Conservation (phyloP, 2,329 filamentous ascomycete species). For the Elsinoe fawcettii region DNA sequence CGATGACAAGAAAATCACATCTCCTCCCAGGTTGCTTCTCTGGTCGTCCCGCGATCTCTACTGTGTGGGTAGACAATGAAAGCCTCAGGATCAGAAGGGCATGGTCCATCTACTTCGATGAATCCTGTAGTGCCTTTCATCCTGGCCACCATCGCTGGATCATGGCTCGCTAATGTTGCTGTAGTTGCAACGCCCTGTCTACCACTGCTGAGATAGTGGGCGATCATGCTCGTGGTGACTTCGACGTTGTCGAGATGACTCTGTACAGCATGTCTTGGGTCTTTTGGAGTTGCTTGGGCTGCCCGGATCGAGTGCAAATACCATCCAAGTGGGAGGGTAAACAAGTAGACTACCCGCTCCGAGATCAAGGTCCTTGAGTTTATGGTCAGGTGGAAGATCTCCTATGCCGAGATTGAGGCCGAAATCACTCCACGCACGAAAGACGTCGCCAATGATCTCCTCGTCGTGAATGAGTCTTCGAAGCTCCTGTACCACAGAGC, state of each 20-base stretch:
- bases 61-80: constrained; percentile 30
- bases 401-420: constrained; percentile 32
- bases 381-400: constrained; percentile 20
- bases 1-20: constrained; percentile 33
- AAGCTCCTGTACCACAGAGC: constrained; percentile 32
- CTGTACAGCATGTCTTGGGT: constrained; percentile 35
- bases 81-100: constrained; percentile 12
- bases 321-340: constrained; percentile 38
- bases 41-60: constrained; percentile 20
- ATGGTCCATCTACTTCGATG: constrained; percentile 32
- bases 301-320: constrained; percentile 30
- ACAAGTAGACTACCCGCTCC: constrained; percentile 39
- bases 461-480: constrained; percentile 34
- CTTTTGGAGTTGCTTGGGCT: constrained; percentile 26
- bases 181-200: constrained; percentile 39
- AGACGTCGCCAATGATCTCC: constrained; percentile 34
- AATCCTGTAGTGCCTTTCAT: constrained; percentile 37
- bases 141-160: constrained; percentile 27
- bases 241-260: constrained; percentile 30
- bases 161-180: constrained; percentile 26
- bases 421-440: constrained; percentile 37
- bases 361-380: constrained; percentile 32
- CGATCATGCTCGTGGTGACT: constrained; percentile 31
- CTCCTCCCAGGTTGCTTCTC: constrained; percentile 25
- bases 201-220: constrained; percentile 34